These are phyloP conservation scores for Closterium sp. DNA, from an alignment of 139 green algal species.

Conservation along the genomic window DNA sequence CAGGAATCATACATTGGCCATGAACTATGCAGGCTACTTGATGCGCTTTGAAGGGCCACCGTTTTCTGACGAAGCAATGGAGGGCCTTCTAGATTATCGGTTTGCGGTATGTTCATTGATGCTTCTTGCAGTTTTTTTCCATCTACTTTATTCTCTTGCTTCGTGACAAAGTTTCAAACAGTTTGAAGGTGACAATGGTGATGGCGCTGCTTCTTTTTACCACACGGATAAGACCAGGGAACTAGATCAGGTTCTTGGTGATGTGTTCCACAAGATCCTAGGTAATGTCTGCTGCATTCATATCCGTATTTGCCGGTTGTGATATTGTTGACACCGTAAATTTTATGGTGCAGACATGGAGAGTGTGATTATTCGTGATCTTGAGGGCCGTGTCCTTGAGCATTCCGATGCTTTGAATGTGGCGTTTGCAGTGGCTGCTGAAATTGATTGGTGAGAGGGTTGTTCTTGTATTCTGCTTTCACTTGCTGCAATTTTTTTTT, in stretches of 20 bases:
- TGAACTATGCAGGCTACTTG: conserved; percentile 37
- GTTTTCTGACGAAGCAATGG: conserved; percentile 12
- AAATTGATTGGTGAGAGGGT: conserved; percentile 42
- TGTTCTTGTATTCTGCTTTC: background rate
- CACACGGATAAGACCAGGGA: conserved; percentile 38
- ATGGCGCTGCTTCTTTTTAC: conserved; percentile 39
- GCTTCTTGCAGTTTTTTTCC: background rate
- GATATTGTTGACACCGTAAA: background rate
- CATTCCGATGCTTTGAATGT: background rate
- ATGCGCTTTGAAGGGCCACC: conserved; percentile 44
- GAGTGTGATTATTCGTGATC: conserved; percentile 30
- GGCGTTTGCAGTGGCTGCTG: conserved; percentile 24
- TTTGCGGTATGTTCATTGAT: conserved; percentile 28
- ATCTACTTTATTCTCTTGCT: background rate
- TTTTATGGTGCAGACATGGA: conserved; percentile 36
- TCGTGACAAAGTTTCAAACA: background rate
- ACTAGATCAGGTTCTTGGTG: conserved; percentile 39
- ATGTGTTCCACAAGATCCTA: conserved; percentile 52
- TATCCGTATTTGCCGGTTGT: background rate
- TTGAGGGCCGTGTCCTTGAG: conserved; percentile 34
- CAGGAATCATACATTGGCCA: background rate
- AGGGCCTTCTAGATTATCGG: conserved; percentile 31
- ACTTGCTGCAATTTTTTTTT: background rate
- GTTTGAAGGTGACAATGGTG: conserved; percentile 45
- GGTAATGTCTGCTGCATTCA: conserved; percentile 14